Percentiles rank a stretch among this genome's conserved stretches.
Evolutionary conservation across 106 monocot genomes (phyloP).

Genomic region (Allium sativum): DNA sequence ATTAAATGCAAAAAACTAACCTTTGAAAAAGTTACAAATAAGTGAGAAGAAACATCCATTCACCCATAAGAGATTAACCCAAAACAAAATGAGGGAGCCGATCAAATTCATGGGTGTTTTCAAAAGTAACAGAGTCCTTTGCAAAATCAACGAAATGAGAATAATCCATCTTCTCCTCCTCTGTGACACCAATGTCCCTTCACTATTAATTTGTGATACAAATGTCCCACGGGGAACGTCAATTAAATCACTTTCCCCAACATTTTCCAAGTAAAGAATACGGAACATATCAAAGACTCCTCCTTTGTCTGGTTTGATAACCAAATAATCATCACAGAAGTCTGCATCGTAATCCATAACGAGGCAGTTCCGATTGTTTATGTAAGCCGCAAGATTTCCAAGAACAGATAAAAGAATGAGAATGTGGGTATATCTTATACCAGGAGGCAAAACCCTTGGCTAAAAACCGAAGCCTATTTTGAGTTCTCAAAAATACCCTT

Average conservation of each 20-base stretch:
- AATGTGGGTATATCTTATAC: too few relatives aligned
- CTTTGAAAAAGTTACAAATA: constrained; percentile 7
- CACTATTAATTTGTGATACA: too few relatives aligned
- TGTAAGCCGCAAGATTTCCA: too few relatives aligned
- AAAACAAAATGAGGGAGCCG: constrained; percentile 9
- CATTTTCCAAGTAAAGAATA: constrained; percentile 4
- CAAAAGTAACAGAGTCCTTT: constrained; percentile 6
- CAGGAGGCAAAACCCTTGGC: too few relatives aligned
- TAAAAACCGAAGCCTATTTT: too few relatives aligned
- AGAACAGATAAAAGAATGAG: too few relatives aligned
- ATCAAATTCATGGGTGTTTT: constrained; percentile 2
- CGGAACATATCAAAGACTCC: constrained; percentile 3
- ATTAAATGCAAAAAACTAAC: background rate
- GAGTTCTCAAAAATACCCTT: too few relatives aligned
- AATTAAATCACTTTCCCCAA: constrained; percentile 7
- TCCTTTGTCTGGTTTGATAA: constrained; percentile 16
- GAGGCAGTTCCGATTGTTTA: background rate
- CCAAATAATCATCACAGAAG: constrained; percentile 10
- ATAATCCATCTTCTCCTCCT: constrained; percentile 7
- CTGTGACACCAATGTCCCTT: too few relatives aligned
- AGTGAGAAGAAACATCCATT: constrained; percentile 14
- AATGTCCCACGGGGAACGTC: constrained; percentile 7
- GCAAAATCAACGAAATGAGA: constrained; percentile 10
- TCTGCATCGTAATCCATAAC: constrained; percentile 1
- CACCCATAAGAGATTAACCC: constrained; percentile 12